A percentile compares a stretch with the other conserved stretches of the same genome.
Evolutionary conservation across 257 asterid genomes (phyloP).

Genomic region (Cynanchum wilfordii): DNA sequence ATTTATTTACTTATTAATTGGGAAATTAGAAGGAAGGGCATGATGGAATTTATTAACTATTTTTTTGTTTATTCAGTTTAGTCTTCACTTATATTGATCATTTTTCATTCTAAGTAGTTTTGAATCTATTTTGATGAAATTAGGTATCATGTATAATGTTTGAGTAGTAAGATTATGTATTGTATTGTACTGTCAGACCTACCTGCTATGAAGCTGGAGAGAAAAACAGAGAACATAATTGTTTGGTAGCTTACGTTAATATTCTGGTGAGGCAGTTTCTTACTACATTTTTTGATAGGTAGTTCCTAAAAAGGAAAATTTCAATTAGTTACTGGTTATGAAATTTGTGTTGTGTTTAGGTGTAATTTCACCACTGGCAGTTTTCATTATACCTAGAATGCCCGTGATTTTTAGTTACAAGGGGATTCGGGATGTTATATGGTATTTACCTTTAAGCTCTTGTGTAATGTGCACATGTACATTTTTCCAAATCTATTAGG

Average conservation of each 20-base stretch:
- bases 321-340: not conserved
- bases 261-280: slow-evolving; percentile 1
- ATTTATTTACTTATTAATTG: not conserved
- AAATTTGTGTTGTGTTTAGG: not conserved
- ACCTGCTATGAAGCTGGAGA: not conserved
- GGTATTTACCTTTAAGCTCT: not conserved
- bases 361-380: not conserved
- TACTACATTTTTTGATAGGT: not conserved
- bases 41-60: not conserved
- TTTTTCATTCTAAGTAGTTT: not conserved
- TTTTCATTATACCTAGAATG: not conserved
- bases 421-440: not conserved
- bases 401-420: not conserved
- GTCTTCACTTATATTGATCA: not conserved
- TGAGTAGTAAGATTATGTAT: not conserved
- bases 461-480: too few species aligned
- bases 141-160: not conserved
- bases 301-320: not conserved
- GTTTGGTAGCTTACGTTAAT: not conserved
- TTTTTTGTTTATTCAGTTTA: too few species aligned
- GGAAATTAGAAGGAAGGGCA: too few species aligned
- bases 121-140: not conserved
- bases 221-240: not conserved
- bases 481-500: not conserved
- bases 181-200: not conserved